Percentiles rank a stretch among this genome's conserved stretches.
Evolutionary conservation across 1,284 basidiomycete species (phyloP).

Genomic region (Sparassis latifolia): DNA sequence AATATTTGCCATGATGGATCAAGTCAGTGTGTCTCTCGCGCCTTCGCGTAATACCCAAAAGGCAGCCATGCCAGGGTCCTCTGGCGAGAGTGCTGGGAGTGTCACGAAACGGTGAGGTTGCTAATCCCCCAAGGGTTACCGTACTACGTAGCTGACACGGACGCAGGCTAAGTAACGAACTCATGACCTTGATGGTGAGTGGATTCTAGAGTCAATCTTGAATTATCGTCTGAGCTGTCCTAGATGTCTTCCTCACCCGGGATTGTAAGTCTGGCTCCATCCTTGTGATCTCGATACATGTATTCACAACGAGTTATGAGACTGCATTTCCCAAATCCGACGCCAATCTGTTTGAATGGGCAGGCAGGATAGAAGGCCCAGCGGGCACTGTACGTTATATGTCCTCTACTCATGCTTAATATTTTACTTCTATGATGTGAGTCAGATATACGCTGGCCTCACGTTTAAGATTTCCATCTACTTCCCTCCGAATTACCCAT

Average conservation of each 20-base stretch:
- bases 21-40: constrained; percentile 59
- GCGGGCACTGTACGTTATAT: constrained; percentile 53
- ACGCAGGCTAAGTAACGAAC: constrained; percentile 64
- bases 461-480: constrained; percentile 75
- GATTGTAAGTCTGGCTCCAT: constrained; percentile 44
- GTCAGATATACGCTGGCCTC: constrained; percentile 69
- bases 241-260: constrained; percentile 83
- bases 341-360: constrained; percentile 78
- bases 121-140: neutral
- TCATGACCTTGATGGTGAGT: constrained; percentile 80
- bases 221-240: neutral
- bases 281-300: neutral
- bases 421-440: constrained; percentile 4
- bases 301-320: constrained; percentile 30
- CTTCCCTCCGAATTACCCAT: constrained; percentile 82
- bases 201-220: neutral
- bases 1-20: constrained; percentile 46
- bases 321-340: constrained; percentile 82
- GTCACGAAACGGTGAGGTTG: constrained; percentile 67
- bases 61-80: constrained; percentile 41
- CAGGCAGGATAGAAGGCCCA: constrained; percentile 77
- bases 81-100: constrained; percentile 57
- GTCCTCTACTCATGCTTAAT: neutral
- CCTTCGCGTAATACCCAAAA: constrained; percentile 52
- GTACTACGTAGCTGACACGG: neutral